Percentiles rank a stretch among this genome's conserved stretches.
These are phyloP conservation scores for Volvox africanus DNA, from an alignment of 139 green algal genomes.

Conservation along the genomic window DNA sequence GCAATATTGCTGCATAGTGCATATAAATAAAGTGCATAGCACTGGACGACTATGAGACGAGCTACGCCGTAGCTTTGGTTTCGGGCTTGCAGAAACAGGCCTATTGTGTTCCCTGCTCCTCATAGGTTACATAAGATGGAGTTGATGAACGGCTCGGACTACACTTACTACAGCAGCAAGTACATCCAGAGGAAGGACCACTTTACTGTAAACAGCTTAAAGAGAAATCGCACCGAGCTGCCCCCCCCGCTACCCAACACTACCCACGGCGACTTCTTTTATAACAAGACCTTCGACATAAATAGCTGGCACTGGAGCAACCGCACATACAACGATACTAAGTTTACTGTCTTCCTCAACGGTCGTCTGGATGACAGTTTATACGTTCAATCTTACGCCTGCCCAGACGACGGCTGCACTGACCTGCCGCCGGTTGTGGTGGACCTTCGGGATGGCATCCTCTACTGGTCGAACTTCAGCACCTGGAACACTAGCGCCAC, in stretches of 20 bases:
- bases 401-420: conserved; percentile 27
- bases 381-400: background rate
- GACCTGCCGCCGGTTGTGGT: background rate
- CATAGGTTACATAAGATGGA: conserved; percentile 52
- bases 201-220: conserved; percentile 35
- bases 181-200: conserved; percentile 39
- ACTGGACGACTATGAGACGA: too few species aligned
- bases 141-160: background rate
- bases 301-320: conserved; percentile 52
- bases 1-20: too few species aligned
- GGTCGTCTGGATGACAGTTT: background rate
- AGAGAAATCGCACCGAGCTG: background rate
- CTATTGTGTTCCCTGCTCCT: too few species aligned
- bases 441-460: conserved; percentile 29
- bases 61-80: too few species aligned
- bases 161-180: conserved; percentile 26
- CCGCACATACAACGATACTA: conserved; percentile 50
- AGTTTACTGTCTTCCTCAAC: conserved; percentile 3
- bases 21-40: too few species aligned
- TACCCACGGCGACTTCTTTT: conserved; percentile 40
- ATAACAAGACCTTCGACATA: conserved; percentile 36
- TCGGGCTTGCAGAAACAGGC: too few species aligned
- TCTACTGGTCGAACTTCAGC: conserved; percentile 50
- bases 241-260: background rate
- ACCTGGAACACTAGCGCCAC: background rate